phyloP scores from a whole-genome alignment of 768 basidiomycete genomes.

The Naganishia antarctica region DNA sequence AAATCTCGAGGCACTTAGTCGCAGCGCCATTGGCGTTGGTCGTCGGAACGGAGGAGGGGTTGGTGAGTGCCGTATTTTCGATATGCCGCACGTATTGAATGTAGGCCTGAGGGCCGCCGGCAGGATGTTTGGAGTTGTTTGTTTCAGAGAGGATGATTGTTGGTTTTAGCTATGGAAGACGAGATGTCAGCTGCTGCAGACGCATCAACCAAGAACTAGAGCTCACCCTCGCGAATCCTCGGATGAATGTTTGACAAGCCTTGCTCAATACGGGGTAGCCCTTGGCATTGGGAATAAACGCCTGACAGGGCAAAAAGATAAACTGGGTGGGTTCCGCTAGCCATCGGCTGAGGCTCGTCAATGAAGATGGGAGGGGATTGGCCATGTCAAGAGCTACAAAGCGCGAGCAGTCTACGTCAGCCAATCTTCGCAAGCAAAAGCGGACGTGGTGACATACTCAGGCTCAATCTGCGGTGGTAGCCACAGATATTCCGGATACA shows the following conservation, averaged over 20 bases:
- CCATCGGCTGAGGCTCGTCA: constrained; percentile 78
- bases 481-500: constrained; percentile 82
- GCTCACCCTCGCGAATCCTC: constrained; percentile 57
- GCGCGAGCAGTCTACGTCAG: neutral
- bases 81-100: constrained; percentile 63
- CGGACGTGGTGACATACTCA: constrained; percentile 43
- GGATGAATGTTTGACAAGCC: constrained; percentile 82
- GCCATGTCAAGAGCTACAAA: constrained; percentile 79
- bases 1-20: constrained; percentile 29
- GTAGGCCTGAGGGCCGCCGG: constrained; percentile 82
- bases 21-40: constrained; percentile 22
- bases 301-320: constrained; percentile 78
- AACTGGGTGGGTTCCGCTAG: constrained; percentile 85
- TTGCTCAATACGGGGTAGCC: constrained; percentile 96
- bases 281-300: constrained; percentile 91
- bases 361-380: constrained; percentile 73
- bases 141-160: constrained; percentile 75
- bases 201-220: neutral
- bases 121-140: constrained; percentile 60
- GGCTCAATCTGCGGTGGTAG: constrained; percentile 55
- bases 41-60: constrained; percentile 20
- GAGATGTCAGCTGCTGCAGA: neutral
- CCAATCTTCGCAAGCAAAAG: neutral
- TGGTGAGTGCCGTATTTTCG: constrained; percentile 32
- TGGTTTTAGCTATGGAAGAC: constrained; percentile 66